Conservation (phyloP, 1,139 yeast genomes). For the Yamadazyma sp. region DNA sequence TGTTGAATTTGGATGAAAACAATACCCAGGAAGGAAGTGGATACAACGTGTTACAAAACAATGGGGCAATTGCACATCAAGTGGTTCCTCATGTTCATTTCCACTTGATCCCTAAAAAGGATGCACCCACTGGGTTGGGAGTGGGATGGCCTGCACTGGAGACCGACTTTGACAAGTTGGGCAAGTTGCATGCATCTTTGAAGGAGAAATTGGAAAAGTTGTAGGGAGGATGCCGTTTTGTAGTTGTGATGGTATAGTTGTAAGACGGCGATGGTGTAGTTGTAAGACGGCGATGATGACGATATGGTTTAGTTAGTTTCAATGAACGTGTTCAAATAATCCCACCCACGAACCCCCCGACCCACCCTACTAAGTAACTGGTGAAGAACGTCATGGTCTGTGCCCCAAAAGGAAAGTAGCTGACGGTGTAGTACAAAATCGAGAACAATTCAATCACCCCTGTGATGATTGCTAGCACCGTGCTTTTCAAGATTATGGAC, state of each 20-base stretch:
- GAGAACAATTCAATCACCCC: constrained; percentile 80
- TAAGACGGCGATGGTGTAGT: no score
- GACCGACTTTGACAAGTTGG: constrained; percentile 70
- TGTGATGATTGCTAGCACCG: constrained; percentile 73
- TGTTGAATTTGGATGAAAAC: constrained; percentile 60
- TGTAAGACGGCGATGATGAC: not conserved
- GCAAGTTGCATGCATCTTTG: constrained; percentile 63
- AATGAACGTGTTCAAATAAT: constrained; percentile 22
- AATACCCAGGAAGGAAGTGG: constrained; percentile 71
- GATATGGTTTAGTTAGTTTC: not conserved
- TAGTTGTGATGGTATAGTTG: not conserved
- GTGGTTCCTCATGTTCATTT: constrained; percentile 94
- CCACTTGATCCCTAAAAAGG: constrained; percentile 89
- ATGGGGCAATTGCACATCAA: constrained; percentile 93
- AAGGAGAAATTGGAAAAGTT: constrained; percentile 49
- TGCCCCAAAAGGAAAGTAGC: constrained; percentile 96
- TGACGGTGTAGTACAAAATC: constrained; percentile 81
- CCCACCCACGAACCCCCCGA: constrained; percentile 58
- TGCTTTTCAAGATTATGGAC: constrained; percentile 58
- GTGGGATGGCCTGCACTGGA: constrained; percentile 93
- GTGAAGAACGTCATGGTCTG: constrained; percentile 83
- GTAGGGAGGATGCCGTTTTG: constrained; percentile 14
- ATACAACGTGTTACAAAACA: constrained; percentile 87
- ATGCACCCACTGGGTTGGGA: constrained; percentile 65
- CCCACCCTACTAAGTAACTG: constrained; percentile 74